Percentiles rank a stretch among this genome's conserved stretches.
These are phyloP conservation scores for Auriscalpium vulgare DNA, from an alignment of 768 basidiomycete genomes.

Conservation along the genomic window DNA sequence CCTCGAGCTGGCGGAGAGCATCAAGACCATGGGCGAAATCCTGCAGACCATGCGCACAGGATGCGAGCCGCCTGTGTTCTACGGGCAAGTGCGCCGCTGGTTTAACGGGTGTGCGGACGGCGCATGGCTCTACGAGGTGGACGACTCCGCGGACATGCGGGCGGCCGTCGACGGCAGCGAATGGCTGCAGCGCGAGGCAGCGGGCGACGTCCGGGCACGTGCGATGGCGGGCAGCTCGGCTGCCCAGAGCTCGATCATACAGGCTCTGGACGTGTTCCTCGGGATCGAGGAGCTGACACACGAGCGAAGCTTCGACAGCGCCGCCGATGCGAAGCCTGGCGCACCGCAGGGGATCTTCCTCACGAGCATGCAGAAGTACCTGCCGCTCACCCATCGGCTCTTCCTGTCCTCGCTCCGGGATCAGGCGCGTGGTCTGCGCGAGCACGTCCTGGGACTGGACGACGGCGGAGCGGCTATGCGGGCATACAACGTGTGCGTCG, in stretches of 20 bases:
- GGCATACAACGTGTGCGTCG: background rate
- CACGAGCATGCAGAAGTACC: background rate
- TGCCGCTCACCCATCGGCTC: background rate
- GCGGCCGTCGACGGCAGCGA: background rate
- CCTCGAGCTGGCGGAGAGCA: background rate
- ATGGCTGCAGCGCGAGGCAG: background rate
- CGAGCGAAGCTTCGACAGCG: background rate
- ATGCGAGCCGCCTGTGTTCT: background rate
- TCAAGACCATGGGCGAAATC: background rate
- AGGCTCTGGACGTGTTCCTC: constrained; percentile 3
- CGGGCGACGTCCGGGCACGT: background rate
- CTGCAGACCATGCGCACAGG: background rate
- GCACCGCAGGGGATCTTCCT: background rate
- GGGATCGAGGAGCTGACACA: background rate
- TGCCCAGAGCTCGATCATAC: constrained; percentile 2
- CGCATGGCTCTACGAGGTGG: background rate
- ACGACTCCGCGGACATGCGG: background rate
- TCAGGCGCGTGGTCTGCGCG: background rate
- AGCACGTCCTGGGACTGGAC: background rate
- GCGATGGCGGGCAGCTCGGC: constrained; percentile 1
- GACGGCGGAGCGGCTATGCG: background rate
- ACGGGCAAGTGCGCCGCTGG: constrained; percentile 1
- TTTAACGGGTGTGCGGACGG: background rate
- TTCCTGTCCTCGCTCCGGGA: background rate
- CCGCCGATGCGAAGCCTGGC: too few species aligned